Conservation (phyloP, 2,329 filamentous ascomycete genomes). For the Periconia sp. region DNA sequence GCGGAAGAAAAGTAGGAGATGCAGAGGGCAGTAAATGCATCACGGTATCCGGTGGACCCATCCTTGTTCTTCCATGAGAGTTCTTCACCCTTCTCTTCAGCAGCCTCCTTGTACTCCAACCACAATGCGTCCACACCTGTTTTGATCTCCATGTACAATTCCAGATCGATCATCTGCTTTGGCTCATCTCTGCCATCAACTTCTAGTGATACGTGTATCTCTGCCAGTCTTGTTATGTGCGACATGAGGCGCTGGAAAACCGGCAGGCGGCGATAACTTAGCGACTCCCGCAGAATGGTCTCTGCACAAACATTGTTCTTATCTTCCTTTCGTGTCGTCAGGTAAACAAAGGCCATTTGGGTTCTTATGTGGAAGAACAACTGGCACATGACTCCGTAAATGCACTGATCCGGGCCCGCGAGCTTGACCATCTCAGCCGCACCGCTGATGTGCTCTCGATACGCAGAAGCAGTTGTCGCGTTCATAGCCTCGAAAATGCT, state of each 20-base stretch:
- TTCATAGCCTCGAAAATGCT: slow-evolving; percentile 42
- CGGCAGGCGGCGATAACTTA: slow-evolving; percentile 29
- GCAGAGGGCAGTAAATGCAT: slow-evolving; percentile 32
- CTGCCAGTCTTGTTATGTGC: slow-evolving; percentile 24
- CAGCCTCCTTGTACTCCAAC: slow-evolving; percentile 22
- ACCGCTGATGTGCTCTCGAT: slow-evolving; percentile 37
- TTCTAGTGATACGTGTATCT: slow-evolving; percentile 16
- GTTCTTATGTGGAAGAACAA: slow-evolving; percentile 39
- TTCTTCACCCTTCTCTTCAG: slow-evolving; percentile 6
- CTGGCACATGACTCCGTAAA: slow-evolving; percentile 33
- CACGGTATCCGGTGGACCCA: slow-evolving; percentile 16
- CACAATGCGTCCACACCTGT: slow-evolving; percentile 23
- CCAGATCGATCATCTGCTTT: slow-evolving; percentile 13
- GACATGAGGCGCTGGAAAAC: slow-evolving; percentile 33
- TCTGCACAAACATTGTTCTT: slow-evolving; percentile 8
- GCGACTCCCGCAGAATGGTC: slow-evolving; percentile 24
- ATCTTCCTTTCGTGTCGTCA: slow-evolving; percentile 16
- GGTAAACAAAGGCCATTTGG: slow-evolving; percentile 29
- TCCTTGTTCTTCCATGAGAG: slow-evolving; percentile 11
- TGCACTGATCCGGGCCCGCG: slow-evolving; percentile 31
- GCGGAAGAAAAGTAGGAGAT: slow-evolving; percentile 30
- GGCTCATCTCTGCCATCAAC: background rate
- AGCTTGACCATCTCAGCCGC: slow-evolving; percentile 35
- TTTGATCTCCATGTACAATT: slow-evolving; percentile 15
- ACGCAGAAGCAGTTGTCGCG: slow-evolving; percentile 32